A percentile compares a stretch with the other conserved stretches of the same genome.
Conservation (phyloP, 202 grass and related monocot species). For the Digitaria exilis region DNA sequence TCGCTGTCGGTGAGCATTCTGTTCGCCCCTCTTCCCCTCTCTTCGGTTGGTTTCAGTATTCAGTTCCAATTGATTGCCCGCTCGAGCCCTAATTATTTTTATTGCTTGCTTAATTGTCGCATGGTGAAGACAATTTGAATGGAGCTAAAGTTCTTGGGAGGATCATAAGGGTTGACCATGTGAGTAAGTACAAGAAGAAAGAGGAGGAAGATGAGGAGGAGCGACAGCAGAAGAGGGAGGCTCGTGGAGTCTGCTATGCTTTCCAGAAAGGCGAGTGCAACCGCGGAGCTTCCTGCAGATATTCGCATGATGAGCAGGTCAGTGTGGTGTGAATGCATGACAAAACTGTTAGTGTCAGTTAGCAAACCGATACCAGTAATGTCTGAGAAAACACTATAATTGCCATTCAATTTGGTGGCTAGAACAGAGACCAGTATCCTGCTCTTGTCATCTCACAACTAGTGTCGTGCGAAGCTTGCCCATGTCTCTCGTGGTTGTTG, state of each 20-base stretch:
- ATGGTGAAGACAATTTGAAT: slow-evolving; percentile 82
- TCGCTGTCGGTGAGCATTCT: slow-evolving; percentile 69
- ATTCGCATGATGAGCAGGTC: slow-evolving; percentile 88
- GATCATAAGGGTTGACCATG: slow-evolving; percentile 91
- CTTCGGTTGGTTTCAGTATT: too few relatives aligned
- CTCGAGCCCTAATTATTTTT: not conserved
- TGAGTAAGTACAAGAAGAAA: slow-evolving; percentile 91
- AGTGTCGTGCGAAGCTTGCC: not conserved
- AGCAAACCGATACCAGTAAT: not conserved
- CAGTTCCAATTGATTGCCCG: not conserved
- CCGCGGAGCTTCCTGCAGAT: slow-evolving; percentile 83
- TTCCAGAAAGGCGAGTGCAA: slow-evolving; percentile 97
- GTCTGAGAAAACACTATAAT: not conserved
- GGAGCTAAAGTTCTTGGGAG: slow-evolving; percentile 87
- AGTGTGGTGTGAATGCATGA: not conserved
- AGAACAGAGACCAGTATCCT: not conserved
- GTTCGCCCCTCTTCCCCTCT: too few relatives aligned
- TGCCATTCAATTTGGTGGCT: slow-evolving; percentile 16
- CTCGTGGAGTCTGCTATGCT: slow-evolving; percentile 82
- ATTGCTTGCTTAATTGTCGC: not conserved
- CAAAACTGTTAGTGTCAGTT: not conserved
- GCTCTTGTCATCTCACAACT: not conserved
- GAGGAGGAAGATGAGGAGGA: slow-evolving; percentile 87
- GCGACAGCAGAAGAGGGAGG: slow-evolving; percentile 71
- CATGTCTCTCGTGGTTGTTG: not conserved